Base-by-base conservation (phyloP, 495 filamentous ascomycete species). In the Pyronema omphalodes region DNA sequence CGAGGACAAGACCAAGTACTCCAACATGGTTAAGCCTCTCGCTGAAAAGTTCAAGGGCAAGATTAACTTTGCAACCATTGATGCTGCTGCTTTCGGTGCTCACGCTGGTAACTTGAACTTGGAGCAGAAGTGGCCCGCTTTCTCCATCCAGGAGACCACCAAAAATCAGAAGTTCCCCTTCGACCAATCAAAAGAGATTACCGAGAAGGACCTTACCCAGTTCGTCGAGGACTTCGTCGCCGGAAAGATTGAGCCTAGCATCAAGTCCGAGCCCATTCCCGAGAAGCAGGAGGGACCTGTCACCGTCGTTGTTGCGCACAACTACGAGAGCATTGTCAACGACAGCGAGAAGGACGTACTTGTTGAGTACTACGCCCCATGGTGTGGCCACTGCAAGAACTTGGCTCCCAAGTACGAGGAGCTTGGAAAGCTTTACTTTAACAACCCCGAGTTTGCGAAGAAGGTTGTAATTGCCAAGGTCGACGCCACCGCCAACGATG, bases 311-410 rank as follows among this genome's bases (percentile, higher is more conserved):
- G 91, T 99, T 49, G 91, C 91, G 66, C 81, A 93, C 69, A 91
- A 78, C 71, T 99, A 95, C 76, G 76, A 95, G 52, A 81, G 93
- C 8, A 68, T 95, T 49, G 89, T 99, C 65, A 76, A 95, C 35
- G 80, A 99, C 62, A 83, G 94, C 67, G 75, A 83, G 58, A 94
- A 96, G 79, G 91, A 99, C 71, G 91, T 99, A 44, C 77, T 99
- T 57, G 77, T 94, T 55, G 91, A 99, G 74, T 99, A 94, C 76
- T 99, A 93, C 69, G 91, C 91, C 19, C 93, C 93, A 41, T 96
- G 91, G 93, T 99, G 93, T 68, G 91, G 91, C 60, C 91, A 98
- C 77, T 98, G 91, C 83, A 98, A 98, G 75, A 83, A 86, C 57
- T 72, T 91, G 34, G 85, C 84, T 44, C 84, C 85, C 56, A 86